Evolutionary conservation across 2,329 filamentous ascomycete genomes (phyloP).

Genomic region (Botrytis elliptica): DNA sequence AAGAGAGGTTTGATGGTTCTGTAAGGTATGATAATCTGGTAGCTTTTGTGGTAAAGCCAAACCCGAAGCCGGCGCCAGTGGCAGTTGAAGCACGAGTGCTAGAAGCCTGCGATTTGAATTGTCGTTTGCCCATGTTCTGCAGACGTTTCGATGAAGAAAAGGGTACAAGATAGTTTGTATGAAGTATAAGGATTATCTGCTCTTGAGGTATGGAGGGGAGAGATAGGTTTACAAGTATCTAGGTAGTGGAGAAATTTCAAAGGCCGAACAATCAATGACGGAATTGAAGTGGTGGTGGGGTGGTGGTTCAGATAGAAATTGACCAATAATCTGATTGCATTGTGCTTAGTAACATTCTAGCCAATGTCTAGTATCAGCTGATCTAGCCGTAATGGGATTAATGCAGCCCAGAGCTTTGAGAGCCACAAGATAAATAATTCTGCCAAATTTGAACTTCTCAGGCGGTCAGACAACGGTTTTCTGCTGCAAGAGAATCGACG

Average conservation of each 20-base stretch:
- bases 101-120: slow-evolving; percentile 39
- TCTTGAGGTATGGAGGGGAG: not conserved
- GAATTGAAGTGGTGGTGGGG: not conserved
- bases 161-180: not conserved
- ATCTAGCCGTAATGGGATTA: not conserved
- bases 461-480: not conserved
- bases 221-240: not conserved
- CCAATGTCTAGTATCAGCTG: not conserved
- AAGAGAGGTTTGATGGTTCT: slow-evolving; percentile 77
- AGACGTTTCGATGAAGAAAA: not conserved
- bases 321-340: not conserved
- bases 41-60: slow-evolving; percentile 40
- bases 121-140: slow-evolving; percentile 33
- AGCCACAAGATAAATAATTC: not conserved
- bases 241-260: slow-evolving; percentile 8
- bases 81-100: slow-evolving; percentile 37
- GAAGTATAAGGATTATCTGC: not conserved
- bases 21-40: slow-evolving; percentile 77
- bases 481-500: not conserved
- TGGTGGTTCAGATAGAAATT: not conserved
- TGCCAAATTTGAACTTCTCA: not conserved
- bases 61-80: slow-evolving; percentile 37
- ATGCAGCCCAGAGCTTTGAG: not conserved
- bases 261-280: slow-evolving; percentile 7
- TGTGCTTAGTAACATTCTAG: not conserved